Evolutionary conservation across 1,139 yeast species (phyloP).

Genomic region (Taphrina deformans): DNA sequence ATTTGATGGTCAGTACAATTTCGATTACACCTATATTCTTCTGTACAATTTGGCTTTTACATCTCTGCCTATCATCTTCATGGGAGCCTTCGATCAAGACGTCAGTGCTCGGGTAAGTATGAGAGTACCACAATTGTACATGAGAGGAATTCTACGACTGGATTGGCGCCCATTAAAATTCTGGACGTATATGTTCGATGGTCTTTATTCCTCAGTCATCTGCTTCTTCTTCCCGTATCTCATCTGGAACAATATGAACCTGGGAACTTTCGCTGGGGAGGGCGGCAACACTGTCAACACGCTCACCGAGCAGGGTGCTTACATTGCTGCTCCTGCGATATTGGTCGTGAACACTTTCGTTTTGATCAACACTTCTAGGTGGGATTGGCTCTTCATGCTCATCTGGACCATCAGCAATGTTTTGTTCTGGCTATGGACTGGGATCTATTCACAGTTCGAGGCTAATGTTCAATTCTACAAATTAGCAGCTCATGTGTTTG

Average conservation of each 20-base stretch:
- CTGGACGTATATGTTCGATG: slow-evolving; percentile 82
- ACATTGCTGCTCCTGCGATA: slow-evolving; percentile 76
- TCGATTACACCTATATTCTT: slow-evolving; percentile 81
- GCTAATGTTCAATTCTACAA: slow-evolving; percentile 70
- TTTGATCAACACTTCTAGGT: slow-evolving; percentile 76
- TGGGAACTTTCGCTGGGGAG: slow-evolving; percentile 50
- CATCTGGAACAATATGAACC: slow-evolving; percentile 57
- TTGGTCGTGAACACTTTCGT: slow-evolving; percentile 78
- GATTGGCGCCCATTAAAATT: slow-evolving; percentile 84
- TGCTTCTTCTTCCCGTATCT: slow-evolving; percentile 86
- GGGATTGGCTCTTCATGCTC: slow-evolving; percentile 85
- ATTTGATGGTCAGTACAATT: slow-evolving; percentile 89
- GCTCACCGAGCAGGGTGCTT: slow-evolving; percentile 80
- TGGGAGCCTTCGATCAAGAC: slow-evolving; percentile 93
- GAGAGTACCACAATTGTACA: slow-evolving; percentile 86
- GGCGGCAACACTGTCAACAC: slow-evolving; percentile 74
- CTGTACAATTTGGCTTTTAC: slow-evolving; percentile 94
- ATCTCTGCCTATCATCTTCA: slow-evolving; percentile 83
- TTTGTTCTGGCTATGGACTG: slow-evolving; percentile 71
- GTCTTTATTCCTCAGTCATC: slow-evolving; percentile 79
- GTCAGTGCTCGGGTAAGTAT: slow-evolving; percentile 77
- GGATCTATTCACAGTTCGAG: slow-evolving; percentile 71
- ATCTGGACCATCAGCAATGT: slow-evolving; percentile 65
- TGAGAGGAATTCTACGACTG: slow-evolving; percentile 73
- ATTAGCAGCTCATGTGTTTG: slow-evolving; percentile 73